A percentile compares a stretch with the other conserved stretches of the same genome.
Evolutionary conservation across 768 basidiomycete species (phyloP).

Genomic region (Lactarius psammicola): DNA sequence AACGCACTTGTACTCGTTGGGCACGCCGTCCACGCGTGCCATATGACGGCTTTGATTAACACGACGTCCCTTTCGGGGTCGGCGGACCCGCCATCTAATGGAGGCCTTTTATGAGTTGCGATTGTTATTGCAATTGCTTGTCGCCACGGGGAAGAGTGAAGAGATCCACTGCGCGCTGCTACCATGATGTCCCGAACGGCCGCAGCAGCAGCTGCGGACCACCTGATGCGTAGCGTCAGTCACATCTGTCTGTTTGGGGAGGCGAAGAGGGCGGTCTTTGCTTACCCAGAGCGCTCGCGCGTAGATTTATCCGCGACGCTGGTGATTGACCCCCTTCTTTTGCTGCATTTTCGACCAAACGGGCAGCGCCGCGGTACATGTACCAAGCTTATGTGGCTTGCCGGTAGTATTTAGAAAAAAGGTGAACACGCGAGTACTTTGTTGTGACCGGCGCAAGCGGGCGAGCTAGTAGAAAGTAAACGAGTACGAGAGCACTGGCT

Average conservation of each 20-base stretch:
- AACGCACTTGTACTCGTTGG: slow-evolving; percentile 29
- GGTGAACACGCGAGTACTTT: too few relatives aligned
- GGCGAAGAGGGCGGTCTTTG: background rate
- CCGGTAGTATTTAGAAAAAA: background rate
- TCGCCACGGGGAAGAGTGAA: background rate
- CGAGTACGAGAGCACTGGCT: background rate
- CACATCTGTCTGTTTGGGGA: too few relatives aligned
- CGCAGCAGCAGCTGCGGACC: background rate
- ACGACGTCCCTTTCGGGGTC: slow-evolving; percentile 24
- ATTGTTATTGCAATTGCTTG: too few relatives aligned
- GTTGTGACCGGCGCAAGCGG: slow-evolving; percentile 26
- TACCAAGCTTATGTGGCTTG: background rate
- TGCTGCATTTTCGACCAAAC: slow-evolving; percentile 30
- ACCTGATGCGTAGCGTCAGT: background rate
- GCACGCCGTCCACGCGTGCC: slow-evolving; percentile 25
- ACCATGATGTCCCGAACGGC: slow-evolving; percentile 27
- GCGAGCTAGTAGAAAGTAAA: slow-evolving; percentile 5
- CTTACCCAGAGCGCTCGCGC: slow-evolving; percentile 24
- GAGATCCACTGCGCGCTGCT: slow-evolving; percentile 27
- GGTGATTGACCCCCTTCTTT: slow-evolving; percentile 25
- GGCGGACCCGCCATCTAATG: slow-evolving; percentile 26
- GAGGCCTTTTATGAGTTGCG: background rate
- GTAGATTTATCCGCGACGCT: slow-evolving; percentile 22
- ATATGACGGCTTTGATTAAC: slow-evolving; percentile 23
- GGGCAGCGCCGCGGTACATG: background rate